These are phyloP conservation scores for Macaranga tanarius DNA, from an alignment of 441 rosid genomes.

Conservation along the genomic window DNA sequence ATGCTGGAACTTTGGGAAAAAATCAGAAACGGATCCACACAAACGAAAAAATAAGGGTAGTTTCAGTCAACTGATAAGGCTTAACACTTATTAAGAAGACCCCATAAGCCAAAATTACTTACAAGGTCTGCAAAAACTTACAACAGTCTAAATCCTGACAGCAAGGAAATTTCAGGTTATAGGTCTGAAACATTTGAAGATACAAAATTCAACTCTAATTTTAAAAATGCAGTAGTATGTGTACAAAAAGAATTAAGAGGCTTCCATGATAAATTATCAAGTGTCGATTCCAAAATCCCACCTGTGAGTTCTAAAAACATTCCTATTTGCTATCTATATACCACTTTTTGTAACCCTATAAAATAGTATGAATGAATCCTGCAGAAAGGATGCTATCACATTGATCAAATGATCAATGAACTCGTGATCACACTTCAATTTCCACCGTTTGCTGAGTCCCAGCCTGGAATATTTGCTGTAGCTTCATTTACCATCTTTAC, in stretches of 20 bases:
- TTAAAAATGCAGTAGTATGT: slow-evolving; percentile 14
- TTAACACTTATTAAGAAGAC: neutral
- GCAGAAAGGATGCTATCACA: slow-evolving; percentile 4
- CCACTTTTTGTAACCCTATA: slow-evolving; percentile 24
- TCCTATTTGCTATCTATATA: slow-evolving; percentile 28
- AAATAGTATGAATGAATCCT: slow-evolving; percentile 18
- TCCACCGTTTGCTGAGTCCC: slow-evolving; percentile 40
- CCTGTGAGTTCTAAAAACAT: slow-evolving; percentile 14
- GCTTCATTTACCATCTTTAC: slow-evolving; percentile 72
- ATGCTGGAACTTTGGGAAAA: neutral
- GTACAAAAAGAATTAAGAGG: slow-evolving; percentile 23
- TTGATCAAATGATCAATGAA: slow-evolving; percentile 10
- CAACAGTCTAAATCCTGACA: neutral
- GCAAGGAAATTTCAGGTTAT: slow-evolving; percentile 19
- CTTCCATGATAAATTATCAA: slow-evolving; percentile 5
- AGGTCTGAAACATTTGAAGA: slow-evolving; percentile 9
- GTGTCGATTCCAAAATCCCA: slow-evolving; percentile 12
- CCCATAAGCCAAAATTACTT: neutral
- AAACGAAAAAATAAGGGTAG: neutral
- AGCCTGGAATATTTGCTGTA: slow-evolving; percentile 62
- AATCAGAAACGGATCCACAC: neutral
- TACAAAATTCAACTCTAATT: slow-evolving; percentile 20
- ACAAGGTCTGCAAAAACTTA: neutral
- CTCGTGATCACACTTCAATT: slow-evolving; percentile 10
- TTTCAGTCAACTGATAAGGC: neutral